Base-by-base conservation (phyloP, 495 filamentous ascomycete species). In the Penicillium flavigenum region DNA sequence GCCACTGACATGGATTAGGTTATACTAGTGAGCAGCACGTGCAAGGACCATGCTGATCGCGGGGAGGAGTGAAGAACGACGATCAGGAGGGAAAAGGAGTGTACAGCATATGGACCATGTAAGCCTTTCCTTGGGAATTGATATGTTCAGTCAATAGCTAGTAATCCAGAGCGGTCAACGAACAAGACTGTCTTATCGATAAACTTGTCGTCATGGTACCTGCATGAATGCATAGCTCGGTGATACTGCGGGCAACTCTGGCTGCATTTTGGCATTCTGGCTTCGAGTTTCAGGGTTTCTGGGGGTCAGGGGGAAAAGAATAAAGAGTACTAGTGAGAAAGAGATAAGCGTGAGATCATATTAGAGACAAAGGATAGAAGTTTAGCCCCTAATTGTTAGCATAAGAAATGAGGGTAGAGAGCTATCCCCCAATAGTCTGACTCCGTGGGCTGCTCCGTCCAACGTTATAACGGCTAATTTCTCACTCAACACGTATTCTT, bases 1-100 rank as follows among this genome's bases (percentile, higher is more conserved):
- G 42, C 51, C 32, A 39, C 24, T 10, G 19, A 16, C 47, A 34
- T 56, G 45, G 51, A 60, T 56, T 67, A 56, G 53, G 57, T 63
- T 65, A 58, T 59, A 39, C 36, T 39, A 59, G 50, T 59, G 43
- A 54, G 31, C 47, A 45, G 50, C 63, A 65, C 65, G 65, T 65
- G 65, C 53, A 42, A 57, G 59, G 47, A 51, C 64, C 54, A 62
- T 38, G 51, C 36, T 29, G 48, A 64, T 66, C 64, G 65, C 63
- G 65, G 62, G 63, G 64, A 61, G 56, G 17, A 32, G 34, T 61
- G 56, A 57, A 64, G 60, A 60, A 54, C 17, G 59, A 45, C 59
- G 57, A 65, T 67, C 65, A 61, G 45, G 47, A 57, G 54, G 31
- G 47, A 60, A 65, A 59, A 56, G 54, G 62, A 47, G 29, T 32